These are phyloP conservation scores for Calonectria pseudoturangicola DNA, from an alignment of 2,329 filamentous ascomycete genomes.

Conservation along the genomic window DNA sequence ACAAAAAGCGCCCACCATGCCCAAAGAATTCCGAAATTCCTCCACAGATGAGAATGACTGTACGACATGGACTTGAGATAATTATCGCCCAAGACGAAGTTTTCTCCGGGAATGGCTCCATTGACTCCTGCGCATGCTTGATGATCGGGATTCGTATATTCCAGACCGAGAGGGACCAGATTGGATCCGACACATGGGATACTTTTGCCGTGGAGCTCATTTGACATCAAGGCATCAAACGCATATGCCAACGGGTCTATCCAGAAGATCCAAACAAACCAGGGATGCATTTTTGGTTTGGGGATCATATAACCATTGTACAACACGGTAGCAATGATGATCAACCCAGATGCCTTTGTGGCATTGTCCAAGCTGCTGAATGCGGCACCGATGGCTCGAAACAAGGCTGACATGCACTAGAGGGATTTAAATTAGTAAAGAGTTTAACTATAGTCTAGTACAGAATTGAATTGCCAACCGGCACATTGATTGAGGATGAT, in stretches of 20 bases:
- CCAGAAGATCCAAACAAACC: slow-evolving; percentile 81
- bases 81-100: slow-evolving; percentile 68
- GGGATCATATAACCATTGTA: slow-evolving; percentile 79
- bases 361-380: slow-evolving; percentile 58
- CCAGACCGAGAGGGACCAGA: slow-evolving; percentile 66
- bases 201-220: slow-evolving; percentile 71
- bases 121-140: slow-evolving; percentile 2
- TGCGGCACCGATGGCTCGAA: slow-evolving; percentile 72
- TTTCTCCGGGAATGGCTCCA: not conserved
- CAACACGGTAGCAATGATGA: slow-evolving; percentile 77
- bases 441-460: no score
- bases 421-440: no score
- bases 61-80: slow-evolving; percentile 71
- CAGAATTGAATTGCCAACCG: no score
- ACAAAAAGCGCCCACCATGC: slow-evolving; percentile 40
- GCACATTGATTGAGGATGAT: no score
- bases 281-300: slow-evolving; percentile 72
- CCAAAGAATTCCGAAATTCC: slow-evolving; percentile 50
- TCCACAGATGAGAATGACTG: slow-evolving; percentile 60
- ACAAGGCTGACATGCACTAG: slow-evolving; percentile 54
- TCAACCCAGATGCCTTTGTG: slow-evolving; percentile 67
- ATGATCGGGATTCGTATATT: not conserved
- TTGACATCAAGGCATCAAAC: slow-evolving; percentile 76
- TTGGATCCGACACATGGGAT: slow-evolving; percentile 68
- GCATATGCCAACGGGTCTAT: slow-evolving; percentile 79